Evolutionary conservation across 2,329 filamentous ascomycete species (phyloP).

Genomic region (Clonostachys byssicola): DNA sequence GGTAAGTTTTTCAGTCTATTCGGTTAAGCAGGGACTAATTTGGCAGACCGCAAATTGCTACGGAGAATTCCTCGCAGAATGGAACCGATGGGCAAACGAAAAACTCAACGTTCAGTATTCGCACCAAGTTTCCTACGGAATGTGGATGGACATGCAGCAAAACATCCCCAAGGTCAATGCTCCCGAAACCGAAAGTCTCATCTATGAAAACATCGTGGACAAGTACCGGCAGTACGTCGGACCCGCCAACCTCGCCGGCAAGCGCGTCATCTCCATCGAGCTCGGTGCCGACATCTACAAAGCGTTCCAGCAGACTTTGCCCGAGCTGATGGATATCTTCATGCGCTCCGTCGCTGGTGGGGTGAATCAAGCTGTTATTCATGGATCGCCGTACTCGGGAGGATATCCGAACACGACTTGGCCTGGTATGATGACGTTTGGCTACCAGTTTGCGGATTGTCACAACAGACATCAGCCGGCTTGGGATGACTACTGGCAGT

Average conservation of each 20-base stretch:
- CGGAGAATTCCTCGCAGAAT: too few species aligned
- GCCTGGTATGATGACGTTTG: slow-evolving; percentile 39
- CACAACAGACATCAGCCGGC: slow-evolving; percentile 12
- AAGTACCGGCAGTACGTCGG: slow-evolving; percentile 31
- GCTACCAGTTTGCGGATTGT: slow-evolving; percentile 33
- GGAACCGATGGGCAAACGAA: too few species aligned
- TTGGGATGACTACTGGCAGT: background rate
- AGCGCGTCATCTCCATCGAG: slow-evolving; percentile 32
- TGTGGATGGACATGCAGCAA: background rate
- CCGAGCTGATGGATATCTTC: background rate
- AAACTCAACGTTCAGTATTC: too few species aligned
- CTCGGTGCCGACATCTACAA: slow-evolving; percentile 16
- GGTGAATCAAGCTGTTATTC: slow-evolving; percentile 36
- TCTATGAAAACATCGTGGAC: slow-evolving; percentile 28
- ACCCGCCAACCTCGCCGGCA: slow-evolving; percentile 28
- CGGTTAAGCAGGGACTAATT: too few species aligned
- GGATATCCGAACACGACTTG: slow-evolving; percentile 40
- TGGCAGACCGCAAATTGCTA: too few species aligned
- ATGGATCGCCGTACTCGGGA: slow-evolving; percentile 33
- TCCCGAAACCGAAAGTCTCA: slow-evolving; percentile 33
- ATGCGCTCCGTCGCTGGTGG: slow-evolving; percentile 27
- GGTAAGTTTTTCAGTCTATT: too few species aligned
- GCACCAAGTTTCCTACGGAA: too few species aligned
- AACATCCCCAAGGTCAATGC: slow-evolving; percentile 27
- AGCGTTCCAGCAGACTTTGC: slow-evolving; percentile 10